Conservation (phyloP, 352 stramenopile species). For the Phytophthora meadii region DNA sequence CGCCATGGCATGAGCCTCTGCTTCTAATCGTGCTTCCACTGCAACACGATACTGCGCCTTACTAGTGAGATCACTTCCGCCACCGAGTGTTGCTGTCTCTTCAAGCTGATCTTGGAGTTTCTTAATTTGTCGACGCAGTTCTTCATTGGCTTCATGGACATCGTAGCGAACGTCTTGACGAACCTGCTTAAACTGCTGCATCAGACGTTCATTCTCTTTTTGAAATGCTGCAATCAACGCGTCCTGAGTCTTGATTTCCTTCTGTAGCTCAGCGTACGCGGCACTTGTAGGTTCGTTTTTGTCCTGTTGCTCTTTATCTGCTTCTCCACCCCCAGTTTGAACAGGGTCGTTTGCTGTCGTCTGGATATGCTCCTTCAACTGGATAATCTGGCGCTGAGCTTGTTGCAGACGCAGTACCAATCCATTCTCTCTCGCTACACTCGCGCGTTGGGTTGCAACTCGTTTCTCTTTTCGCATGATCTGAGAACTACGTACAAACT, state of each 20-base stretch:
- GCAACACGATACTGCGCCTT: constrained; percentile 58
- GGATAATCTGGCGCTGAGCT: constrained; percentile 71
- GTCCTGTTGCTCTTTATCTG: constrained; percentile 1
- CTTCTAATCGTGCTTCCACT: constrained; percentile 68
- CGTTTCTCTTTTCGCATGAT: constrained; percentile 42
- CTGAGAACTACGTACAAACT: constrained; percentile 56
- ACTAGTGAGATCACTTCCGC: constrained; percentile 34
- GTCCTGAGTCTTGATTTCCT: constrained; percentile 81
- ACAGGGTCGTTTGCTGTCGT: constrained; percentile 13
- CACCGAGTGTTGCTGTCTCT: constrained; percentile 5
- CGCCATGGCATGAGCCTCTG: constrained; percentile 56
- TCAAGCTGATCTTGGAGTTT: constrained; percentile 45
- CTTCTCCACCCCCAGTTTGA: background rate
- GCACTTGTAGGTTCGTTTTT: background rate
- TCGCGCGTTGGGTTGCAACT: constrained; percentile 35
- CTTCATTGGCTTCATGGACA: constrained; percentile 78
- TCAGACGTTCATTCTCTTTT: constrained; percentile 84
- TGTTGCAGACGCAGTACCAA: constrained; percentile 73
- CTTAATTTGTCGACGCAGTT: constrained; percentile 58
- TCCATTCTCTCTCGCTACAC: constrained; percentile 60
- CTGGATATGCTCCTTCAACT: constrained; percentile 74
- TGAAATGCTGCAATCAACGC: constrained; percentile 82
- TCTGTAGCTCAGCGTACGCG: constrained; percentile 43
- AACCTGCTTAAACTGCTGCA: constrained; percentile 76
- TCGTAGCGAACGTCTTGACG: constrained; percentile 72